phyloP scores from a whole-genome alignment of 495 filamentous ascomycete species.

The Neurospora sp. region DNA sequence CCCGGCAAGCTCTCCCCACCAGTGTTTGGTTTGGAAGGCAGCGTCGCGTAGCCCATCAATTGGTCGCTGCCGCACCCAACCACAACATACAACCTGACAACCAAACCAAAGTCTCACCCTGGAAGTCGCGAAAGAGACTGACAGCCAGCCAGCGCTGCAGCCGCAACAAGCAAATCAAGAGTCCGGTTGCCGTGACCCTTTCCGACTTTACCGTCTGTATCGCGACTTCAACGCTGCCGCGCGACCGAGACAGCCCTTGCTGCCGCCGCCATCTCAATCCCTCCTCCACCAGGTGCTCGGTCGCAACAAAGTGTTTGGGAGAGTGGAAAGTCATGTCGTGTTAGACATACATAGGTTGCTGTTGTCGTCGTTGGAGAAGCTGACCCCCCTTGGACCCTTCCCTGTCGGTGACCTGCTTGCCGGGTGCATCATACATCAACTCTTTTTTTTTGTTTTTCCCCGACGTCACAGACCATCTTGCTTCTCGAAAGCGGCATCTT shows the following conservation, averaged over 20 bases:
- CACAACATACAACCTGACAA: constrained; percentile 18
- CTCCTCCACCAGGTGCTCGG: not conserved
- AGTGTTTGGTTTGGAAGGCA: not conserved
- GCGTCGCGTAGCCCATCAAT: constrained; percentile 20
- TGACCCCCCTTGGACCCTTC: not conserved
- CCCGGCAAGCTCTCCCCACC: constrained; percentile 17
- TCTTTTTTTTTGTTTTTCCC: constrained; percentile 5
- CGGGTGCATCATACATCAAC: not conserved
- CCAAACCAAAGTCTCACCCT: not conserved
- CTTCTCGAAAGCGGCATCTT: not conserved
- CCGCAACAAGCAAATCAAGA: not conserved
- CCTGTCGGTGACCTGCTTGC: not conserved
- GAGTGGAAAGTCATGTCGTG: not conserved
- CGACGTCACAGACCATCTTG: not conserved
- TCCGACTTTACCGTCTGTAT: not conserved
- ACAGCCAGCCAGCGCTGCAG: not conserved
- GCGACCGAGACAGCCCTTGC: not conserved
- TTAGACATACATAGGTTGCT: not conserved
- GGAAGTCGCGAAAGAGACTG: not conserved
- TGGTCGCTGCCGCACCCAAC: constrained; percentile 12
- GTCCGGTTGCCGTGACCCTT: not conserved
- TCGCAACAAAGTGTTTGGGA: not conserved
- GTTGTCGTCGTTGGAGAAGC: not conserved
- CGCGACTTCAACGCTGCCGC: not conserved
- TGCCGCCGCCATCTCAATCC: not conserved